phyloP scores from a whole-genome alignment of 1,284 basidiomycete species.

The Tilletia walkeri region DNA sequence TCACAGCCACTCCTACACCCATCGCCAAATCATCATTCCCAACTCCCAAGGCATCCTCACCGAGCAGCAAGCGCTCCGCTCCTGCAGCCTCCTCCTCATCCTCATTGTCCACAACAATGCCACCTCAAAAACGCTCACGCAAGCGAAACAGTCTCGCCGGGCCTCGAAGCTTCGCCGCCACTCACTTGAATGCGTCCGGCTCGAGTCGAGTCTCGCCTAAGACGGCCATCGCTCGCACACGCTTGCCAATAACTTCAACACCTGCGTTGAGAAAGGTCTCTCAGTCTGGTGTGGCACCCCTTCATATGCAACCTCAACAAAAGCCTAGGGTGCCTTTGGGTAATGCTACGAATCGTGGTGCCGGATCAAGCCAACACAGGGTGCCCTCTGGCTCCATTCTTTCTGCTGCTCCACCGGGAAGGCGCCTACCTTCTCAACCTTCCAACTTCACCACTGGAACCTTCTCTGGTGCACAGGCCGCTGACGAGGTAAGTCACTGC shows the following conservation, averaged over 20 bases:
- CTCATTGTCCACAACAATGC: not conserved
- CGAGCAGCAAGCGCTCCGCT: not conserved
- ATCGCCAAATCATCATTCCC: not conserved
- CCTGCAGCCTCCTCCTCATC: not conserved
- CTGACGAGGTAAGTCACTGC: too few relatives aligned
- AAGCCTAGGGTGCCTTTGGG: not conserved
- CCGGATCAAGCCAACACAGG: not conserved
- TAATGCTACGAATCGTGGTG: slow-evolving; percentile 9
- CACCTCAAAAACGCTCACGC: slow-evolving; percentile 1
- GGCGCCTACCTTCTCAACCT: not conserved
- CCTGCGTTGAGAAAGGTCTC: slow-evolving; percentile 6
- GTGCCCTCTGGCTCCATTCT: not conserved
- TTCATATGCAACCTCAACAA: not conserved
- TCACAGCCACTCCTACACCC: not conserved
- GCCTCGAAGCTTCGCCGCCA: not conserved
- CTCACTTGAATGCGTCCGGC: slow-evolving; percentile 10
- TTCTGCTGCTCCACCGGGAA: not conserved
- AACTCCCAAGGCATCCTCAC: not conserved
- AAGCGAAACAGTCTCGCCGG: slow-evolving; percentile 14
- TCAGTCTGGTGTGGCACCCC: not conserved
- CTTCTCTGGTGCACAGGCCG: too few relatives aligned
- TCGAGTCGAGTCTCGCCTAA: not conserved
- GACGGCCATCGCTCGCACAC: not conserved
- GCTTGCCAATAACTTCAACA: not conserved
- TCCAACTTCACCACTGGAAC: too few relatives aligned